Percentiles rank a stretch among this genome's conserved stretches.
These are phyloP conservation scores for Penicillium bovifimosum DNA, from an alignment of 495 filamentous ascomycete species.

Conservation along the genomic window DNA sequence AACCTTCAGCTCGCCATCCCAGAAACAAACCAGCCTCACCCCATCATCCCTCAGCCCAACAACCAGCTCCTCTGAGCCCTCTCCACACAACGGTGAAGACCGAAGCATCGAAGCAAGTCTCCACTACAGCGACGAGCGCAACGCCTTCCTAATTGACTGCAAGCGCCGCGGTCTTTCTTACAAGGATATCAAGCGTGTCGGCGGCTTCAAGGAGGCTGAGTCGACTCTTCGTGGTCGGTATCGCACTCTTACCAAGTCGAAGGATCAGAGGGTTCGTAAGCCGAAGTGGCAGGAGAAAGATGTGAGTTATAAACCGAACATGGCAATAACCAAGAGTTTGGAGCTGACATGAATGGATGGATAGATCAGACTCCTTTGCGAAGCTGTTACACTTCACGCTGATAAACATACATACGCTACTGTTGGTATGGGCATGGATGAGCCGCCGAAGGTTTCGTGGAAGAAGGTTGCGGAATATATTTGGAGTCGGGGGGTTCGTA, in stretches of 20 bases:
- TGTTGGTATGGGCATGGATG: not conserved
- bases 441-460: slow-evolving; percentile 63
- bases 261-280: slow-evolving; percentile 66
- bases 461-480: slow-evolving; percentile 77
- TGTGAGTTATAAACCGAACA: no score
- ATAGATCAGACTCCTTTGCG: slow-evolving; percentile 33
- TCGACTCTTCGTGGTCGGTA: slow-evolving; percentile 80
- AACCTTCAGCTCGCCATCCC: not conserved
- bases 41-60: not conserved
- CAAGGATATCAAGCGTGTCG: slow-evolving; percentile 64
- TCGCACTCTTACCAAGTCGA: slow-evolving; percentile 71
- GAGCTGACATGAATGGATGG: no score
- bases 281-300: slow-evolving; percentile 73
- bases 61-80: not conserved
- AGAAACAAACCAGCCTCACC: not conserved
- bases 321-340: no score
- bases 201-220: slow-evolving; percentile 71
- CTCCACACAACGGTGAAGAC: not conserved
- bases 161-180: slow-evolving; percentile 70
- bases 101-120: slow-evolving; percentile 1
- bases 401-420: slow-evolving; percentile 1
- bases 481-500: slow-evolving; percentile 67
- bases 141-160: slow-evolving; percentile 59
- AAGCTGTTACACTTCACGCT: slow-evolving; percentile 36
- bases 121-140: slow-evolving; percentile 35